phyloP scores from a whole-genome alignment of 2,329 filamentous ascomycete species.

The Sporothrix humicola region DNA sequence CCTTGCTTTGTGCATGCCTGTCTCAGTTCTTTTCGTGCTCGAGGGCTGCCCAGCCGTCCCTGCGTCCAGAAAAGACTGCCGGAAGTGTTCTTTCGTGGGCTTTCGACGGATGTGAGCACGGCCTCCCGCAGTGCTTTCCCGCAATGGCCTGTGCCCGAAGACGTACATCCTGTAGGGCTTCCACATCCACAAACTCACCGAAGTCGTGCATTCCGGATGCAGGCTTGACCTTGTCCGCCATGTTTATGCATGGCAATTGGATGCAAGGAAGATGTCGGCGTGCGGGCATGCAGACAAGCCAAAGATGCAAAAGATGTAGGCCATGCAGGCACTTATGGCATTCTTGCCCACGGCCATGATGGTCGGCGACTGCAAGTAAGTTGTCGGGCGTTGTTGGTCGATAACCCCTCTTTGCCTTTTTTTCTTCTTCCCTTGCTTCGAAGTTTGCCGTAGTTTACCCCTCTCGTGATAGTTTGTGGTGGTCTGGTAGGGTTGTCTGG shows the following conservation, averaged over 20 bases:
- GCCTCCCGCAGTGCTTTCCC: too few species aligned
- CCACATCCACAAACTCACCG: too few species aligned
- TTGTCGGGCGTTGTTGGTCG: background rate
- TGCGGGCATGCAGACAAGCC: background rate
- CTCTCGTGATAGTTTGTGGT: background rate
- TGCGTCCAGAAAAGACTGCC: background rate
- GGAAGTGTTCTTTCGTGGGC: too few species aligned
- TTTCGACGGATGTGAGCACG: too few species aligned
- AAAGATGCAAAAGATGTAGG: too few species aligned
- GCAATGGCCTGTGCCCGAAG: background rate
- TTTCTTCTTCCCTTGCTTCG: slow-evolving; percentile 8
- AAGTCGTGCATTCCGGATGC: slow-evolving; percentile 1
- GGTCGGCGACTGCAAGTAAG: background rate
- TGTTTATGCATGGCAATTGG: background rate
- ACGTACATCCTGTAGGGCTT: background rate
- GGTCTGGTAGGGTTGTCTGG: background rate
- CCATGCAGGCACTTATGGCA: background rate
- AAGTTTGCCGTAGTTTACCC: slow-evolving; percentile 1
- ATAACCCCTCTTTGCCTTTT: too few species aligned
- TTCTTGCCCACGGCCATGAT: background rate
- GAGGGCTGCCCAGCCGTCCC: background rate
- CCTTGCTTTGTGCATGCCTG: slow-evolving; percentile 25
- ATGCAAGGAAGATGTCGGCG: background rate
- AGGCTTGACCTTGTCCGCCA: slow-evolving; percentile 3
- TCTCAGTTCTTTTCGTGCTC: slow-evolving; percentile 2